phyloP scores from a whole-genome alignment of 768 basidiomycete species.

The Rhodotorula babjevae region DNA sequence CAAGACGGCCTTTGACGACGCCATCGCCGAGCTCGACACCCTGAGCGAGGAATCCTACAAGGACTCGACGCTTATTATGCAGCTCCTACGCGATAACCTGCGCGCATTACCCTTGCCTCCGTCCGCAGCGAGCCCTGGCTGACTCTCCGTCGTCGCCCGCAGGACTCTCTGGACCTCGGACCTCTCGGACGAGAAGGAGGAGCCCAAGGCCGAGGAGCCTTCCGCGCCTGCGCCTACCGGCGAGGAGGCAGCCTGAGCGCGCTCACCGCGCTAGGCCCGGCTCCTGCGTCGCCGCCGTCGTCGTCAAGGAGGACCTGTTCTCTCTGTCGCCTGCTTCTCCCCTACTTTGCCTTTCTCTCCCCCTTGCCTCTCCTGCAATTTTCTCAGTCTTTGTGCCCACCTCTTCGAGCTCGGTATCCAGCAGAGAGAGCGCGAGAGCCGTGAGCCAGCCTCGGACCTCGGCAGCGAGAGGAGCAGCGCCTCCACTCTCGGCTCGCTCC shows the following conservation, averaged over 20 bases:
- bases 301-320: no score
- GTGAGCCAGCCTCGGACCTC: no score
- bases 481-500: no score
- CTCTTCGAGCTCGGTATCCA: no score
- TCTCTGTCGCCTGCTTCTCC: no score
- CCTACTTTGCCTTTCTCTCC: no score
- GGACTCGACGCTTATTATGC: constrained; percentile 84
- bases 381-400: no score
- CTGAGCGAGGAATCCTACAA: constrained; percentile 99
- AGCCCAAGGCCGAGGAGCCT: constrained; percentile 17
- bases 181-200: constrained; percentile 53
- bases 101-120: background rate
- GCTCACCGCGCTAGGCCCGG: no score
- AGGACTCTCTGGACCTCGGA: constrained; percentile 82
- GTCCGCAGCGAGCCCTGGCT: background rate
- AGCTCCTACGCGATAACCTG: constrained; percentile 43
- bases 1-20: constrained; percentile 98
- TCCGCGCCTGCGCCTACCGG: constrained; percentile 4
- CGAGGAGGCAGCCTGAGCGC: constrained; percentile 20
- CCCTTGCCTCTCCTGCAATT: no score
- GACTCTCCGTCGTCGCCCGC: background rate
- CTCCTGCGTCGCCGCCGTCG: no score
- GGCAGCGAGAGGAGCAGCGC: no score
- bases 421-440: no score
- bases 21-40: constrained; percentile 97